phyloP scores from a whole-genome alignment of 768 basidiomycete species.

The Naematelia encephala region DNA sequence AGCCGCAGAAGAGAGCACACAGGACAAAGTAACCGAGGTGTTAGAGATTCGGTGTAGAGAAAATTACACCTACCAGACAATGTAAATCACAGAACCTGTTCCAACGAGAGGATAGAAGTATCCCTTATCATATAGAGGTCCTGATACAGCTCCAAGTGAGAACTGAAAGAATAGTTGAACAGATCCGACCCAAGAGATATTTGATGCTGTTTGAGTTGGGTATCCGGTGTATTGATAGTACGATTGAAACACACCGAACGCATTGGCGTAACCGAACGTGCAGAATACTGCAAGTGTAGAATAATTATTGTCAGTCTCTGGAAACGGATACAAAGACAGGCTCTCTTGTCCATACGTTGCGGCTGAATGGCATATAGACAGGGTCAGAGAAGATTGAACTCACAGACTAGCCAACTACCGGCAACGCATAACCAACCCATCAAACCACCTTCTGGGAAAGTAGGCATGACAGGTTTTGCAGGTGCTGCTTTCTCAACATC shows the following conservation, averaged over 20 bases:
- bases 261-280: conserved; percentile 46
- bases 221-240: conserved; percentile 49
- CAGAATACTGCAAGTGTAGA: conserved; percentile 23
- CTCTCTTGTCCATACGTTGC: no score
- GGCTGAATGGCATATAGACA: no score
- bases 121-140: conserved; percentile 50
- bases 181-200: conserved; percentile 51
- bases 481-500: conserved; percentile 8
- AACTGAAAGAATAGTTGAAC: conserved; percentile 51
- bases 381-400: no score
- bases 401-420: conserved; percentile 18
- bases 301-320: not conserved
- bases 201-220: conserved; percentile 38
- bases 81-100: conserved; percentile 26
- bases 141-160: conserved; percentile 39
- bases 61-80: conserved; percentile 19
- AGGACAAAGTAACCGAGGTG: conserved; percentile 11
- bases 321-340: not conserved
- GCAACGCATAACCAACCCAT: conserved; percentile 22
- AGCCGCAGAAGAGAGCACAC: not conserved
- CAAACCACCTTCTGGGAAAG: conserved; percentile 25
- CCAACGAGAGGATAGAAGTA: conserved; percentile 36
- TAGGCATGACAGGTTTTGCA: conserved; percentile 14
- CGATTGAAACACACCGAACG: conserved; percentile 51
- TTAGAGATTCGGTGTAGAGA: not conserved